Evolutionary conservation across 257 asterid species (phyloP), one percentile per base, ranked within the genome.

Genomic region (Gentiana macrophylla): DNA sequence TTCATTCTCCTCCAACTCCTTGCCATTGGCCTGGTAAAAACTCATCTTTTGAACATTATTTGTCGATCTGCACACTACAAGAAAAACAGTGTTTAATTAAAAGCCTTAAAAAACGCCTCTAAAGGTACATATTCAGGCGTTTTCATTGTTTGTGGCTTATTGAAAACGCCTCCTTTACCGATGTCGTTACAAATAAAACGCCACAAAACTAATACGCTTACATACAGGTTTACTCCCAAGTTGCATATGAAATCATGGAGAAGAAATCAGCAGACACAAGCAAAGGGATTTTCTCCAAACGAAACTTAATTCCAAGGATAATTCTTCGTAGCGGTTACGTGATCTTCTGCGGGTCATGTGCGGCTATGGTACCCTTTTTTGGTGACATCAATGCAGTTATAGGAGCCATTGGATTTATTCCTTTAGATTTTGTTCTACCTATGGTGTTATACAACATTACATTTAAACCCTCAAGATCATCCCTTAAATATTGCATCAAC

Each of bases 351-450:
- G 95, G 98, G 38, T 77, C 88, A 57, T 15, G 87, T 52, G 98
- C 94, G n/a, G 95, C 98, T 0, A 85, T 92, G 98, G 50, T 91
- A 49, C 98, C 98, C 49, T 91, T 91, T 77, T 91, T 91, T 24
- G 97, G 98, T 1, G 98, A 92, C 75, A 81, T 92, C 43, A 92
- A 63, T 56, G 90, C 77, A 1, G 86, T 92, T 1, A 93, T 83
- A 0, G 98, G 98, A n/a, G 98, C 98, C 15, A 58, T 88, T 36
- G 97, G 98, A 35, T 92, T 92, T 68, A 92, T 92, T 62, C 98
- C 98, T 49, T 84, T 92, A 11, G 98, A 92, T 66, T 92, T 91
- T 49, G 49, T 87, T 43, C 90, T 91, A 5, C 98, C 98, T 8
- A 91, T 91, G 96, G 89, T 91, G 64, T 87, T 91, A 3, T 91